Evolutionary conservation across 352 stramenopile species (phyloP).

Genomic region (Phytophthora sp.): DNA sequence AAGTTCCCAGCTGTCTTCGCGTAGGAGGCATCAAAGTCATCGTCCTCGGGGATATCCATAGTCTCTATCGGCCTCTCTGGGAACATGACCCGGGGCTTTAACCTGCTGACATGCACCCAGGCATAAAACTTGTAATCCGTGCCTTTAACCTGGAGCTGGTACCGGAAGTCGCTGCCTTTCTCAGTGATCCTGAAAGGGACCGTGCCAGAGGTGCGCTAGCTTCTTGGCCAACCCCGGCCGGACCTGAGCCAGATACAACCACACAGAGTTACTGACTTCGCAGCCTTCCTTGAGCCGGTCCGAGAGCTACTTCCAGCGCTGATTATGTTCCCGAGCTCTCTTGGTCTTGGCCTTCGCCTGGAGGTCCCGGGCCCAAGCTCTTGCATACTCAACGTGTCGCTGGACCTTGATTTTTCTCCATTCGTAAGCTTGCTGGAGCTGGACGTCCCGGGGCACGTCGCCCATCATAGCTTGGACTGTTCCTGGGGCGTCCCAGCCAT

Average conservation of each 20-base stretch:
- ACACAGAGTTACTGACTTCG: neutral
- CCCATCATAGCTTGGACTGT: constrained; percentile 8
- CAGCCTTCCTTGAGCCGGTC: neutral
- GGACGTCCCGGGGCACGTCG: neutral
- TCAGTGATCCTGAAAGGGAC: neutral
- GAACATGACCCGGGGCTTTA: neutral
- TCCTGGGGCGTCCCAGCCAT: constrained; percentile 19
- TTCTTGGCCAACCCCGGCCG: constrained; percentile 1
- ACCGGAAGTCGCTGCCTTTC: neutral
- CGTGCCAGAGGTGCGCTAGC: constrained; percentile 7
- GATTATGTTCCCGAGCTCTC: neutral
- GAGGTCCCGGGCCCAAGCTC: neutral
- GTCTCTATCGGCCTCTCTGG: neutral
- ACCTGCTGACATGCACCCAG: neutral
- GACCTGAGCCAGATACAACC: constrained; percentile 4
- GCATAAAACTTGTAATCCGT: neutral
- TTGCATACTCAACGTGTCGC: constrained; percentile 7
- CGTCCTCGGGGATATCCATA: neutral
- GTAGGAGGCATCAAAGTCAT: neutral
- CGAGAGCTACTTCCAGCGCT: neutral
- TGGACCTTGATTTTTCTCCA: constrained; percentile 1
- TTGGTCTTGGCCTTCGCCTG: neutral
- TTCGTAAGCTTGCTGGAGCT: neutral
- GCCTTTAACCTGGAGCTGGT: neutral
- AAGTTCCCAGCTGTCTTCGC: neutral